Evolutionary conservation across 805 yeast genomes (phyloP), one percentile per base, ranked within the genome.

Genomic region (Candida berthetii): DNA sequence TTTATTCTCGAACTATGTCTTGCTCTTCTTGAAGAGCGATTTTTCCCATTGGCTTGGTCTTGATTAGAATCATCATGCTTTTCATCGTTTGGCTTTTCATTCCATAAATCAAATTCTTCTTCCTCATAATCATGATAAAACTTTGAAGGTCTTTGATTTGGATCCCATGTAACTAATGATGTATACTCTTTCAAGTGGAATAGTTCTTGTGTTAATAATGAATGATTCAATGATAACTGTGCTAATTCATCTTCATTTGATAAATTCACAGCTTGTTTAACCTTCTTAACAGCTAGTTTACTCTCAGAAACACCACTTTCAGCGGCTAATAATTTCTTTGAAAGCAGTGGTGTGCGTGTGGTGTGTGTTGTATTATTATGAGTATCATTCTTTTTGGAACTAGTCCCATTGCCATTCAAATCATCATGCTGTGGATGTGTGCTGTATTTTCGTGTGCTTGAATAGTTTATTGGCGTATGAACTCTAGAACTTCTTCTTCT

Each of bases 171-270:
- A 0, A 71, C 75, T 35, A 82, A 55, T 1, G 86, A 78, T 17
- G 78, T 76, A 54, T 72, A 83, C 48, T 80, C 76, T 42, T 69
- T 63, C 22, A 84, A 59, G 53, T 83, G 87, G 50, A 77, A 82
- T 16, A 83, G 60, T 53, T 84, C 89, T 46, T 78, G 76, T 0
- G 76, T 65, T 20, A 75, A 57, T 5, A 73, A 40, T 39, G 74
- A 75, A 55, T 75, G 76, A 31, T 69, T 61, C 14, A 71, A 58
- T 31, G 71, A 57, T 41, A 78, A 46, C 6, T 70, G 64, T 1
- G 74, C 72, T 43, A 78, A 48, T 35, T 58, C 60, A 19, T 66
- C 60, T 38, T 60, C 57, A 19, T 25, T 38, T 2, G 49, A 36
- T 15, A 42, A 24, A 14, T n/a, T n/a, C n/a, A n/a, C n/a, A 44